Evolutionary conservation across 805 yeast species (phyloP).

Genomic region (Cyberlindnera amylophila): DNA sequence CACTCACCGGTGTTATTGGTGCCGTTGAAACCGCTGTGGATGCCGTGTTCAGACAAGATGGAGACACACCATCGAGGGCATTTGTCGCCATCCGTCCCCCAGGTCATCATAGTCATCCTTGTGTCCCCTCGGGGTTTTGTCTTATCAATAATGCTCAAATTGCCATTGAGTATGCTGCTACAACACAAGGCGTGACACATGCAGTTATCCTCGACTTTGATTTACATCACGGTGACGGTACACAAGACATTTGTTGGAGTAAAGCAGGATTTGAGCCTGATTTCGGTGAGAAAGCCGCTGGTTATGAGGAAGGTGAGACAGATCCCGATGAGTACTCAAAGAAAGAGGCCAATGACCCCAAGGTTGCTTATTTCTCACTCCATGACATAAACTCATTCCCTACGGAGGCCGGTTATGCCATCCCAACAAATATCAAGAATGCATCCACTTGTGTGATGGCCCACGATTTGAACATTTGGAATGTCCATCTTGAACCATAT

Average conservation of each 20-base stretch:
- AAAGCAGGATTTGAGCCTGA: slow-evolving; percentile 60
- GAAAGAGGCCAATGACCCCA: slow-evolving; percentile 41
- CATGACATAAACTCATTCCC: slow-evolving; percentile 88
- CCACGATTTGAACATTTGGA: slow-evolving; percentile 79
- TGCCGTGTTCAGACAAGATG: slow-evolving; percentile 35
- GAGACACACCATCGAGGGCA: slow-evolving; percentile 39
- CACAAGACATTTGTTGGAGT: slow-evolving; percentile 83
- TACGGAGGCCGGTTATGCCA: slow-evolving; percentile 74
- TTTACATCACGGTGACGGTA: slow-evolving; percentile 86
- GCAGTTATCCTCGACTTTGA: slow-evolving; percentile 81
- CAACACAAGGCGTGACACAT: slow-evolving; percentile 62
- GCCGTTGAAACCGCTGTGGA: slow-evolving; percentile 73
- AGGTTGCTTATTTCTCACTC: slow-evolving; percentile 76
- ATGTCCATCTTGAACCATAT: slow-evolving; percentile 72
- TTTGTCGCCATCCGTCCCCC: slow-evolving; percentile 77
- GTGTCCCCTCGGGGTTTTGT: slow-evolving; percentile 84
- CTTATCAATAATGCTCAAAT: slow-evolving; percentile 77
- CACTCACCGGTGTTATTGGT: slow-evolving; percentile 74
- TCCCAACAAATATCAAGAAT: slow-evolving; percentile 62
- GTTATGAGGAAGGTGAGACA: slow-evolving; percentile 22
- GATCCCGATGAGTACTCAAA: slow-evolving; percentile 42
- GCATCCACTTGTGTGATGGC: slow-evolving; percentile 77
- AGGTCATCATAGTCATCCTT: slow-evolving; percentile 83
- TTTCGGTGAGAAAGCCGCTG: slow-evolving; percentile 34
- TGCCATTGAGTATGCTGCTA: slow-evolving; percentile 72